These are phyloP conservation scores for Gillenia trifoliata DNA, from an alignment of 306 rosid genomes.

Conservation along the genomic window DNA sequence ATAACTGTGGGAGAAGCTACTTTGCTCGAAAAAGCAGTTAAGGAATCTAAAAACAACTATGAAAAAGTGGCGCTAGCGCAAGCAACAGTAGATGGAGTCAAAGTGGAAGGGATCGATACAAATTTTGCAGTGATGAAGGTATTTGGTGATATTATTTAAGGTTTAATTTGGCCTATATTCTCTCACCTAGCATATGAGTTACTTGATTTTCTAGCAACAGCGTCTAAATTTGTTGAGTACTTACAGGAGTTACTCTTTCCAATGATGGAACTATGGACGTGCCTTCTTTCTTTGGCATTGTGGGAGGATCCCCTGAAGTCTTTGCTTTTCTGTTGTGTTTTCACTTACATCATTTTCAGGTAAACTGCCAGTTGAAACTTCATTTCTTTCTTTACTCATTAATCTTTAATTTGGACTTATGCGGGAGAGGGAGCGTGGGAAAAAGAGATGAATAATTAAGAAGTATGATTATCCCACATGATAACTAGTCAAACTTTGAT, in stretches of 20 bases:
- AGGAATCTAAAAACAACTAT: constrained; percentile 69
- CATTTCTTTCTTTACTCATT: constrained; percentile 10
- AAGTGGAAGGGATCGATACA: constrained; percentile 93
- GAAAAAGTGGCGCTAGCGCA: constrained; percentile 81
- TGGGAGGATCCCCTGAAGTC: constrained; percentile 96
- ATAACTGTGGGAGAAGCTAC: constrained; percentile 85
- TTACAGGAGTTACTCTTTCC: constrained; percentile 89
- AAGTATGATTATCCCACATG: not conserved
- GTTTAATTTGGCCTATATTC: not conserved
- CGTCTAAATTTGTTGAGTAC: constrained; percentile 13
- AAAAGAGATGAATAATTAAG: not conserved
- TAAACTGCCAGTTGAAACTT: constrained; percentile 26
- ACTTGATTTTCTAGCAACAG: constrained; percentile 1
- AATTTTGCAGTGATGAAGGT: constrained; percentile 98
- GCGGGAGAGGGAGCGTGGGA: not conserved
- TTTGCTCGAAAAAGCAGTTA: constrained; percentile 65
- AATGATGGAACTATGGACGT: constrained; percentile 55
- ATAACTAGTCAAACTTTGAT: not conserved
- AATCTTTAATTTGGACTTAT: not conserved
- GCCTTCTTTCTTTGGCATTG: constrained; percentile 57
- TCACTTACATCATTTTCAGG: constrained; percentile 78
- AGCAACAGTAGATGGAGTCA: constrained; percentile 88
- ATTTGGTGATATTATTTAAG: constrained; percentile 11
- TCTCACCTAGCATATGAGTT: constrained; percentile 4
- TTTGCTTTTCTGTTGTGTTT: constrained; percentile 52